Evolutionary conservation across 2,329 filamentous ascomycete genomes (phyloP), one percentile per base, ranked within the genome.

Genomic region (Fusarium hostae): DNA sequence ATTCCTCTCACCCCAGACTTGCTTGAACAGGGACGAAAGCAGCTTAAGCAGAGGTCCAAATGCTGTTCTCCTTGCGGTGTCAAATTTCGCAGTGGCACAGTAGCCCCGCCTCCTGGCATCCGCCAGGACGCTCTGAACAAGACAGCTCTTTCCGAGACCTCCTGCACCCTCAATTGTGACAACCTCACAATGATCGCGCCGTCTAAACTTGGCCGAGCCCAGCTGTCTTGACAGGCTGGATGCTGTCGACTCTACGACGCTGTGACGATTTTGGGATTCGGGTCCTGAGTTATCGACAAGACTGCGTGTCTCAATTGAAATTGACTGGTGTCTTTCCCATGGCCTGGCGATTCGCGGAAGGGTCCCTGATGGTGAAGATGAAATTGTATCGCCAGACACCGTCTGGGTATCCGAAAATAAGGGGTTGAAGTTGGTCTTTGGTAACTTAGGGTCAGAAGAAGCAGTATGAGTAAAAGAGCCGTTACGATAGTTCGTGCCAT

Each of bases 71-170:
- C 87, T 84, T 1, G 89, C 86, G 1, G 86, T 87, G 74, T 92
- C 90, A 65, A 91, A 91, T 75, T 91, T 91, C 43, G 89, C 87
- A 35, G 88, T 90, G 10, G 89, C 88, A 74, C 89, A 91, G 75
- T 91, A 91, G 5, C 90, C 90, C 64, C 86, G 85, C 48, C 87
- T 84, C 54, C 89, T 84, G 20, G 88, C 88, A 70, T 91, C 89
- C 5, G 86, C 82, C 44, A 91, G 84, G 9, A 91, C 86, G 12
- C 88, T 89, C 73, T 91, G 88, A 30, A 91, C 87, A 20, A 92
- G 83, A 64, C 87, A 88, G 70, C 86, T 91, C 78, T 92, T 92
- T 20, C 90, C 90, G n/a, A 91, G 80, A 1, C 90, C 90, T 6
- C 86, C 89, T 16, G 86, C 84, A 34, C 90, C 90, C 71, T 90